Conservation (phyloP, 345 rosid species). For the Cochlearia excelsa region DNA sequence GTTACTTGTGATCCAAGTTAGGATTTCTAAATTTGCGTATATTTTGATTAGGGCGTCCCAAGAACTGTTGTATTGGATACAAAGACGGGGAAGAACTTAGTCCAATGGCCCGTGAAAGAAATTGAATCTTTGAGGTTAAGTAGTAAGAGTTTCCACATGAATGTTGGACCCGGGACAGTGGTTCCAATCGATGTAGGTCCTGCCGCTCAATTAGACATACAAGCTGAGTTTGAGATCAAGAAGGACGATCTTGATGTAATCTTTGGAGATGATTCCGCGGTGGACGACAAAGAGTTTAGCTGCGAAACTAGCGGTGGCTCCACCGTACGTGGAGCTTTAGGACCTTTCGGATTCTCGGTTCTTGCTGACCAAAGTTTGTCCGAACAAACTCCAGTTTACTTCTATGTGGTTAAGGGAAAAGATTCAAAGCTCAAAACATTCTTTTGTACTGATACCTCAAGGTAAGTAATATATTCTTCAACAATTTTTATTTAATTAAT, state of each 20-base stretch:
- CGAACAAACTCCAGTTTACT: constrained; percentile 72
- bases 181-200: constrained; percentile 56
- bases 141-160: constrained; percentile 47
- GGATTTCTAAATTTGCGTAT: background rate
- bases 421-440: constrained; percentile 42
- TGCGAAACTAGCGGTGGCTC: constrained; percentile 47
- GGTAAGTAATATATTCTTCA: constrained; percentile 38
- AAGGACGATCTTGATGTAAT: constrained; percentile 26
- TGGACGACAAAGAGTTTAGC: constrained; percentile 33
- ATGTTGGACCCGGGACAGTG: constrained; percentile 55
- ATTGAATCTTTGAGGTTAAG: no score
- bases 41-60: constrained; percentile 55
- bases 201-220: constrained; percentile 70
- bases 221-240: constrained; percentile 57
- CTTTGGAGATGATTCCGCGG: constrained; percentile 34
- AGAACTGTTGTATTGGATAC: constrained; percentile 1
- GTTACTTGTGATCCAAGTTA: constrained; percentile 2
- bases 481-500: background rate
- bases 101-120: no score
- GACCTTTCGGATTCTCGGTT: constrained; percentile 77
- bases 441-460: constrained; percentile 74
- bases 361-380: constrained; percentile 63
- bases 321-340: constrained; percentile 50
- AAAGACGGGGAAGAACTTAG: no score
- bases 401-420: constrained; percentile 46